A percentile compares a stretch with the other conserved stretches of the same genome.
These are phyloP conservation scores for Sergeia podlipaevii DNA, from an alignment of 208 protist species.

Conservation along the genomic window DNA sequence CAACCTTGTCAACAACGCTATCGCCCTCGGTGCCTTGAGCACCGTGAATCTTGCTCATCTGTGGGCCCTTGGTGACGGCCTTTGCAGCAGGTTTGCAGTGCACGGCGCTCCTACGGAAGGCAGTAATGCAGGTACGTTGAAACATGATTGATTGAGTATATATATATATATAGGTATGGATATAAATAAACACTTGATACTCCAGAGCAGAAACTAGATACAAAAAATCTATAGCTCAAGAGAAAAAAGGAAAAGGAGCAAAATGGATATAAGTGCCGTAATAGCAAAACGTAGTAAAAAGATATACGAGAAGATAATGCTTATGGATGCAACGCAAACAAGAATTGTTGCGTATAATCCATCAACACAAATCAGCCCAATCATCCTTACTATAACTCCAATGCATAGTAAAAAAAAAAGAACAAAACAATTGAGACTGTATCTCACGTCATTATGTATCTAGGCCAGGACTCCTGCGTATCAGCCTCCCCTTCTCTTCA, in stretches of 20 bases:
- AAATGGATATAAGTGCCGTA: background rate
- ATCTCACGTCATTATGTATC: background rate
- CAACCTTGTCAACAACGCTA: slow-evolving; percentile 60
- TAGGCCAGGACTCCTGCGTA: too few relatives aligned
- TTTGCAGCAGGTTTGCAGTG: slow-evolving; percentile 5
- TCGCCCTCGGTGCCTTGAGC: slow-evolving; percentile 53
- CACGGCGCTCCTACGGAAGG: slow-evolving; percentile 15
- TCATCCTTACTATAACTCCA: too few relatives aligned
- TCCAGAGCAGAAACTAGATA: slow-evolving; percentile 4
- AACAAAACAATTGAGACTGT: background rate
- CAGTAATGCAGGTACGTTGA: slow-evolving; percentile 28
- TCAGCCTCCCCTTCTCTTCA: too few relatives aligned
- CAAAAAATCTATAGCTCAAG: background rate
- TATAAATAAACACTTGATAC: slow-evolving; percentile 5
- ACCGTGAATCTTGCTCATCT: slow-evolving; percentile 46
- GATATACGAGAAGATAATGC: too few relatives aligned
- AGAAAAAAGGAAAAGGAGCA: slow-evolving; percentile 3
- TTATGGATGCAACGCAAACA: too few relatives aligned
- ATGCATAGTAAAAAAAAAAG: slow-evolving; percentile 3
- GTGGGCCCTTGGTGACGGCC: slow-evolving; percentile 5
- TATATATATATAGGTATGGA: slow-evolving; percentile 4
- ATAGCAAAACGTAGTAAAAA: background rate
- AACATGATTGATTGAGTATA: too few relatives aligned
- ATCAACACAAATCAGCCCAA: too few relatives aligned
- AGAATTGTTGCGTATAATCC: too few relatives aligned